Base-by-base conservation (phyloP, 768 basidiomycete genomes). In the Daedalea quercina region DNA sequence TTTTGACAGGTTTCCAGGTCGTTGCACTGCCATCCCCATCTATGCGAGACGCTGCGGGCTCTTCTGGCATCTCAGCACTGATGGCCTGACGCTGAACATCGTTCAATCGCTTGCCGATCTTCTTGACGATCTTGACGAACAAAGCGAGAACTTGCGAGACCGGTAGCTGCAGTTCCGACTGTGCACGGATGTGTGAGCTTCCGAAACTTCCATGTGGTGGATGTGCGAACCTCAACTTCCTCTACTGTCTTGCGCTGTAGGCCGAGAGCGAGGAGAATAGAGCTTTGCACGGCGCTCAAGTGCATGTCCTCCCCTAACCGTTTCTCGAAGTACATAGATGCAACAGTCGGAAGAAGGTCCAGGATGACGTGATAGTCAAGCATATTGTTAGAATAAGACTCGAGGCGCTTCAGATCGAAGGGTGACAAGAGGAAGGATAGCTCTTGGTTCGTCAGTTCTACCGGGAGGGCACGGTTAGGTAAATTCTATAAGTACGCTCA, bases 341-440 rank as follows among this genome's bases (percentile, higher is more conserved):
- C 83, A 34, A 93, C 70, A 0, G 74, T 78, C 0, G 96, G 95
- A 15, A 99, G 76, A 23, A 98, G 76, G 67, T 99, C 96, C 37
- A 98, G 76, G 52, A 98, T 81, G 60, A 95, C 92, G 65, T 98
- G 96, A 62, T 95, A 97, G 68, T 98, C 96, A 40, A 98, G 77
- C 82, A 88, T 85, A 65, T 93, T 93, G 67, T 96, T 94, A 0
- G 93, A 88, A 58, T 99, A 99, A 4, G 95, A 90, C 60, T 94
- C 89, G 13, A 99, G 78, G 1, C 96, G 86, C 67, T 98, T 97
- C 60, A 98, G 77, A 68, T 98, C 96, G 66, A 95, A 98, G 0
- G 96, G 92, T 0, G 91, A 85, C 52, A 94, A 66, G 7, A 88
- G 65, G 44, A 85, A 72, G 1, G 80, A 72, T 15, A 87, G 71